A percentile compares a stretch with the other conserved stretches of the same genome.
phyloP scores from a whole-genome alignment of 1,284 basidiomycete species.

The Ustilago curta region DNA sequence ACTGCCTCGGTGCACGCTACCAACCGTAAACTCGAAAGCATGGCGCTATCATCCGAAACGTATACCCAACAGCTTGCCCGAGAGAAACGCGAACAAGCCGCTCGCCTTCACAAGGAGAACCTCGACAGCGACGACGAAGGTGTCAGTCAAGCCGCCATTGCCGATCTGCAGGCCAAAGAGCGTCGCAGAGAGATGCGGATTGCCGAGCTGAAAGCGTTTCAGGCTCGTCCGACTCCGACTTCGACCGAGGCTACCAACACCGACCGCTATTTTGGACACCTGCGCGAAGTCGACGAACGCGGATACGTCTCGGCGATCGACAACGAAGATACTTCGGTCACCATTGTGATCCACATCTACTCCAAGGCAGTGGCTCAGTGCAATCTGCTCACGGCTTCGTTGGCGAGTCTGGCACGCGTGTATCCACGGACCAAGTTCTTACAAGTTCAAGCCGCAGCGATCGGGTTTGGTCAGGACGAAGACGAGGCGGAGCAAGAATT shows the following conservation, averaged over 20 bases:
- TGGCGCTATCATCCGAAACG: constrained; percentile 46
- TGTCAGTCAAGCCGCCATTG: constrained; percentile 38
- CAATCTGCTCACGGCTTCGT: constrained; percentile 43
- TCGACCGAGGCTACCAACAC: neutral
- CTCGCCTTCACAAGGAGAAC: constrained; percentile 13
- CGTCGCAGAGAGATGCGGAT: constrained; percentile 44
- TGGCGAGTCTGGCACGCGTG: constrained; percentile 50
- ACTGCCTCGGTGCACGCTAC: constrained; percentile 22
- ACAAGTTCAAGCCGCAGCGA: constrained; percentile 56
- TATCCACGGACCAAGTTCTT: constrained; percentile 61
- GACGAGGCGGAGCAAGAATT: constrained; percentile 52
- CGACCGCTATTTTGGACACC: constrained; percentile 58
- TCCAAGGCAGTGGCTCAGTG: constrained; percentile 57
- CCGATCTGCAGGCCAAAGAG: constrained; percentile 48
- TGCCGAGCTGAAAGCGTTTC: constrained; percentile 41
- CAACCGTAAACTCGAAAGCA: constrained; percentile 41
- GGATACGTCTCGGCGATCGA: constrained; percentile 61
- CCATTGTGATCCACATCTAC: constrained; percentile 63
- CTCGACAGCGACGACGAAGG: constrained; percentile 21
- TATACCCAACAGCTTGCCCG: constrained; percentile 47
- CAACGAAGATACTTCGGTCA: constrained; percentile 36
- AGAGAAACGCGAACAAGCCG: constrained; percentile 23
- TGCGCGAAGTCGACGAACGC: constrained; percentile 57
- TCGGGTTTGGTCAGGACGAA: constrained; percentile 56
- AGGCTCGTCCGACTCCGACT: neutral